Evolutionary conservation across 495 filamentous ascomycete genomes (phyloP), one percentile per base, ranked within the genome.

Genomic region (Podospora australis): DNA sequence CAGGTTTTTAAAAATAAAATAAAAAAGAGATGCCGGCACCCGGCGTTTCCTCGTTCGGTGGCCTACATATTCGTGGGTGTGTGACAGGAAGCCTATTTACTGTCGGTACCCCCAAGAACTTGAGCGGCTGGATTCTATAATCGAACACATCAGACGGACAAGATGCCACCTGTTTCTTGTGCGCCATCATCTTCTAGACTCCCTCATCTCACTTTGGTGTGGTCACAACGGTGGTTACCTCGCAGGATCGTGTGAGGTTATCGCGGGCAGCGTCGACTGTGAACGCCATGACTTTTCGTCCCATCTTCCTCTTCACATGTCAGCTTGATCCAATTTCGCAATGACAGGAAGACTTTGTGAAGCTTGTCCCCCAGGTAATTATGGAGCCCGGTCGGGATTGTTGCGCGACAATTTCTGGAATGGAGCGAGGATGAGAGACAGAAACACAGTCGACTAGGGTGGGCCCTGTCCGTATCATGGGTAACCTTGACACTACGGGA

Each of bases 91-190:
- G 46, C 32, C 43, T 41, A 30, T 46, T 48, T 51, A 24, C 55
- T 57, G 55, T 39, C 40, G 47, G 43, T 49, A 57, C 22, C 50
- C 55, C 25, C 22, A 14, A 40, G 14, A 34, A 13, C 48, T 56
- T 48, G 21, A 16, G 49, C 44, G n/a, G n/a, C n/a, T n/a, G n/a
- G n/a, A n/a, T n/a, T n/a, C n/a, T n/a, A n/a, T n/a, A n/a, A n/a
- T n/a, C n/a, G n/a, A n/a, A n/a, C n/a, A n/a, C n/a, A n/a, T n/a
- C n/a, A n/a, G n/a, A n/a, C n/a, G n/a, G n/a, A n/a, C n/a, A n/a
- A n/a, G n/a, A n/a, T n/a, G n/a, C n/a, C n/a, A n/a, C n/a, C n/a
- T n/a, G n/a, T n/a, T n/a, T n/a, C n/a, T n/a, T n/a, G n/a, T n/a
- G n/a, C n/a, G n/a, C n/a, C n/a, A n/a, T n/a, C n/a, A n/a, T n/a